phyloP scores from a whole-genome alignment of 78 protist genomes.

The Mantamonas sphyraenae region DNA sequence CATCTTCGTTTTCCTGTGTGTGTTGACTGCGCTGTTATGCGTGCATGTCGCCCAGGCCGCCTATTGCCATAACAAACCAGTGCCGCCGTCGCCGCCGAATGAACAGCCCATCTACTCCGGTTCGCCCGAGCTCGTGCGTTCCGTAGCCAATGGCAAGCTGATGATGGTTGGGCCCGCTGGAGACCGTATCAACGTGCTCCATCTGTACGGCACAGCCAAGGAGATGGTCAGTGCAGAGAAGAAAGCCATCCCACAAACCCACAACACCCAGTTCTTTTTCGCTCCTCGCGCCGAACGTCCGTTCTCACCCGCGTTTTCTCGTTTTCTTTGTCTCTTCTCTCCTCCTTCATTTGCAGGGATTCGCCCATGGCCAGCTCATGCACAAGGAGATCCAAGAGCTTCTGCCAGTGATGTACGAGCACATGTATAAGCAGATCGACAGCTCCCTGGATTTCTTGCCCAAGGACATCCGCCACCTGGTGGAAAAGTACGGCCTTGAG shows the following conservation, averaged over 20 bases:
- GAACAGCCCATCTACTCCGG: background rate
- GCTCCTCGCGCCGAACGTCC: too few species aligned
- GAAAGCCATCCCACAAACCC: background rate
- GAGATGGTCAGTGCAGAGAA: slow-evolving; percentile 22
- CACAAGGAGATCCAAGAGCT: background rate
- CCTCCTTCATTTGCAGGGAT: background rate
- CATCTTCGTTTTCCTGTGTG: too few species aligned
- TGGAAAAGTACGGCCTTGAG: too few species aligned
- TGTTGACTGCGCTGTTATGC: too few species aligned
- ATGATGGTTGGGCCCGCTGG: background rate
- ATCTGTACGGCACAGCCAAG: background rate
- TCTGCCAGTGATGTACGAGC: background rate
- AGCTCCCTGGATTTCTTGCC: too few species aligned
- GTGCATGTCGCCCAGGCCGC: too few species aligned
- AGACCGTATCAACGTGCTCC: background rate
- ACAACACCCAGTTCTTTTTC: too few species aligned
- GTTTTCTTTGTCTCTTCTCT: too few species aligned
- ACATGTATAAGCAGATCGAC: too few species aligned
- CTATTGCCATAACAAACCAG: too few species aligned
- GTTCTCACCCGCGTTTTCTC: too few species aligned
- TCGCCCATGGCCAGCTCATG: background rate
- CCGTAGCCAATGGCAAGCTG: slow-evolving; percentile 1
- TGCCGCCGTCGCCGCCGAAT: slow-evolving; percentile 9
- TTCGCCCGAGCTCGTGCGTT: background rate
- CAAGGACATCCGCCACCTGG: too few species aligned